phyloP scores from a whole-genome alignment of 768 basidiomycete genomes.

The Lentinus tigrinus region DNA sequence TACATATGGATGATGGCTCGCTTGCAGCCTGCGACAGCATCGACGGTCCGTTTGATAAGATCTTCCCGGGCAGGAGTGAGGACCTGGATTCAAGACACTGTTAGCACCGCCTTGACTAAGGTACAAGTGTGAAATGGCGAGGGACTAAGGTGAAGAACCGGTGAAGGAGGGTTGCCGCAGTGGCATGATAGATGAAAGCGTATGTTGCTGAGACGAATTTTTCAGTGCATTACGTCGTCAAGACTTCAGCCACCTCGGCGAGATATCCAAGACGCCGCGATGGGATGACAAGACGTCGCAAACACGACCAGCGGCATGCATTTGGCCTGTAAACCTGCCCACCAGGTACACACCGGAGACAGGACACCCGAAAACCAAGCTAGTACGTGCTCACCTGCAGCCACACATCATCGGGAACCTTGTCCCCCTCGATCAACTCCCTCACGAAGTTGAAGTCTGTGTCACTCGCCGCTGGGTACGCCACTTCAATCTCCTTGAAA shows the following conservation, averaged over 20 bases:
- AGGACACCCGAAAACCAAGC: neutral
- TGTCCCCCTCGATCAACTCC: slow-evolving; percentile 78
- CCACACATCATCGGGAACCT: slow-evolving; percentile 95
- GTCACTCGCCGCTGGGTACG: slow-evolving; percentile 96
- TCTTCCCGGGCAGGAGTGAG: slow-evolving; percentile 96
- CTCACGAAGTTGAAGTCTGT: slow-evolving; percentile 95
- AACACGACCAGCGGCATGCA: neutral
- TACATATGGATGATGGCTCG: slow-evolving; percentile 98
- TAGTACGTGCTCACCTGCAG: slow-evolving; percentile 67
- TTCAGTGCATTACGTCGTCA: too few species aligned
- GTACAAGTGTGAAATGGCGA: neutral
- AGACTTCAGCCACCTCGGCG: too few species aligned
- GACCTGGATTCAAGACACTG: slow-evolving; percentile 55
- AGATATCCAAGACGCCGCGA: too few species aligned
- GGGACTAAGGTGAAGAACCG: neutral
- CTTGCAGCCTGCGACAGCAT: slow-evolving; percentile 85
- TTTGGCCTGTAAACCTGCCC: neutral
- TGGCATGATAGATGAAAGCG: too few species aligned
- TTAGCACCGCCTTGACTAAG: neutral
- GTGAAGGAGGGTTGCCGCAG: neutral
- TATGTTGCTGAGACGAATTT: too few species aligned
- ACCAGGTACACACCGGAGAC: neutral
- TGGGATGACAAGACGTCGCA: too few species aligned
- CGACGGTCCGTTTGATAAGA: slow-evolving; percentile 88
- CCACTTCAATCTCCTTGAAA: slow-evolving; percentile 96